Conservation (phyloP, 129 eudicot genomes). For the Artemisia annua region DNA sequence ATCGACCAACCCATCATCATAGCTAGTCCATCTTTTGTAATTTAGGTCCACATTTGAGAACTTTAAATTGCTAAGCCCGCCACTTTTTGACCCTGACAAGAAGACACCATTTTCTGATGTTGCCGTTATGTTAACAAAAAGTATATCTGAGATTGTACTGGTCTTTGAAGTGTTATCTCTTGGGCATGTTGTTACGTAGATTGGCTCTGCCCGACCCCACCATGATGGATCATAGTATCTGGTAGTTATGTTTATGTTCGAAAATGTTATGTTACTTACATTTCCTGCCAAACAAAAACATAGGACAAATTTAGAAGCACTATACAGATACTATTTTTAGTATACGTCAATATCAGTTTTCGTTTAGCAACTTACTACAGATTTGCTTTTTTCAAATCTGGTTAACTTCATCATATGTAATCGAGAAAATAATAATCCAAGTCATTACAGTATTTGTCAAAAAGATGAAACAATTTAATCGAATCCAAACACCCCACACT, state of each 20-base stretch:
- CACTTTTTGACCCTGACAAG: constrained; percentile 72
- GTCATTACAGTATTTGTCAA: no score
- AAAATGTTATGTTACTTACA: constrained; percentile 74
- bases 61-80: constrained; percentile 55
- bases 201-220: constrained; percentile 99
- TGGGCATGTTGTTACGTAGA: constrained; percentile 89
- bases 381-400: no score
- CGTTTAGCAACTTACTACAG: no score
- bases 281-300: constrained; percentile 62
- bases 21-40: constrained; percentile 83
- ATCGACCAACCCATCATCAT: constrained; percentile 70
- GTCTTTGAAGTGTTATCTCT: constrained; percentile 48
- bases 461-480: no score
- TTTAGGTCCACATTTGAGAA: constrained; percentile 66
- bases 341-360: no score
- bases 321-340: background rate
- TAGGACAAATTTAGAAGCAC: background rate
- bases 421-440: no score
- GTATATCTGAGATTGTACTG: constrained; percentile 66
- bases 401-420: no score
- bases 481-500: no score
- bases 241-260: constrained; percentile 84
- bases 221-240: constrained; percentile 91
- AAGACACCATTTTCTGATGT: constrained; percentile 90
- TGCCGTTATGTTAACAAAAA: constrained; percentile 72